phyloP scores from a whole-genome alignment of 495 filamentous ascomycete genomes.

The Schizothecium vesticola region DNA sequence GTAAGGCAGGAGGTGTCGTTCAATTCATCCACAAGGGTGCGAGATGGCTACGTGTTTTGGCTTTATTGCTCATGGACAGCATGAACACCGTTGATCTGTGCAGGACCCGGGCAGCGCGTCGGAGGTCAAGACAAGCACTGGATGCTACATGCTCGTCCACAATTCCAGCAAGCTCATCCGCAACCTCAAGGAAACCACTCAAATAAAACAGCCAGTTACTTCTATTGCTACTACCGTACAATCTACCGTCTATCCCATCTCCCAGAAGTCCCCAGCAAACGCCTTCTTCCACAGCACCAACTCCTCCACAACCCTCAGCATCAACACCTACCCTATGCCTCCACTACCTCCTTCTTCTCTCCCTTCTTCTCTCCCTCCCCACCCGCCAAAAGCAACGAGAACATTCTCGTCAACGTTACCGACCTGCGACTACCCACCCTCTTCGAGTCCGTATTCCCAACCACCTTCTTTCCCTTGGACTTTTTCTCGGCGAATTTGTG shows the following conservation, averaged over 20 bases:
- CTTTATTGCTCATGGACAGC: too few relatives aligned
- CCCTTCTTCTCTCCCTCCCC: background rate
- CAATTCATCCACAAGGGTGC: too few relatives aligned
- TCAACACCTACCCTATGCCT: background rate
- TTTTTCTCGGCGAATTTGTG: background rate
- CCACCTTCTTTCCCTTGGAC: background rate
- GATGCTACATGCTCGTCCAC: too few relatives aligned
- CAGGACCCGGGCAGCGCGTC: too few relatives aligned
- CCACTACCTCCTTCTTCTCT: background rate
- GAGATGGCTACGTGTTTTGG: too few relatives aligned
- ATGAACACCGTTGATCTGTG: too few relatives aligned
- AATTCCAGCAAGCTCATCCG: background rate
- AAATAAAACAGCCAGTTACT: background rate
- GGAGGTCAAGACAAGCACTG: too few relatives aligned
- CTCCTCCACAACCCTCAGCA: background rate
- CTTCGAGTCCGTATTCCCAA: background rate
- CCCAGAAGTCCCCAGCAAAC: background rate
- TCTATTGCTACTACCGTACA: background rate
- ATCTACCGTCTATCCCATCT: background rate
- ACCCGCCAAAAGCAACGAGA: background rate
- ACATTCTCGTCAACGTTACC: background rate
- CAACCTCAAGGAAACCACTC: background rate
- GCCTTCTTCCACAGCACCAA: background rate
- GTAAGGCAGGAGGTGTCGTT: too few relatives aligned
- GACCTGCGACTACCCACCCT: background rate